Evolutionary conservation across 192 early-diverging fungal genomes (phyloP), one percentile per base, ranked within the genome.

Genomic region (Entomortierella chlamydospora): DNA sequence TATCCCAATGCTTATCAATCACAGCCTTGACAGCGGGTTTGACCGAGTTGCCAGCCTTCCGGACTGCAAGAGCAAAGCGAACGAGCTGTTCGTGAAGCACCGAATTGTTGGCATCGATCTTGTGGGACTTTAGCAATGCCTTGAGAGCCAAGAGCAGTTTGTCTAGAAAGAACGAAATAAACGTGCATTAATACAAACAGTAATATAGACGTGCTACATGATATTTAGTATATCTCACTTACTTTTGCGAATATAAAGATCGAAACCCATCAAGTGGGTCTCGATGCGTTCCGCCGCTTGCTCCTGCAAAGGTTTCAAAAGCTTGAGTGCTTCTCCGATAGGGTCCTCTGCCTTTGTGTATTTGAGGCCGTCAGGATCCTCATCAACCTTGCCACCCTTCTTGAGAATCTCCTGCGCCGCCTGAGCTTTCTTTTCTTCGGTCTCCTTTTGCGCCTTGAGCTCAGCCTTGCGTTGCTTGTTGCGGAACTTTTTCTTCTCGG

Each of bases 401-500:
- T 87, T 83, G 25, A 57, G 45, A 23, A 82, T 61, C 23, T 88
- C 81, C 33, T 85, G 81, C 41, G 86, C 82, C 4, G 69, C 67
- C 51, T 70, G 72, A 9, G 68, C 72, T 52, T 88, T 88, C 64
- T 83, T 85, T 41, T 81, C 84, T 51, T 88, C 85, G 6, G 72
- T 65, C 29, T 85, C 84, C 62, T 86, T 83, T 67, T 85, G 83
- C 33, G 71, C 83, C 82, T 91, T 91, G 31, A 91, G 70, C 9
- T 90, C 92, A 9, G 92, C 91, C 73, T 95, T 96, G 50, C 90
- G 87, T 8, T 90, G 90, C 73, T 95, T 95, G 51, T 85, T 91
- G 23, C 85, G 85, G 22, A 90, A 89, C 73, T 95, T 94, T 71
- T 95, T 94, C 68, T 87, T 87, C 52, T 95, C 94, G 4, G 87